Evolutionary conservation across 768 basidiomycete species (phyloP).

Genomic region (Termitomyces sp.): DNA sequence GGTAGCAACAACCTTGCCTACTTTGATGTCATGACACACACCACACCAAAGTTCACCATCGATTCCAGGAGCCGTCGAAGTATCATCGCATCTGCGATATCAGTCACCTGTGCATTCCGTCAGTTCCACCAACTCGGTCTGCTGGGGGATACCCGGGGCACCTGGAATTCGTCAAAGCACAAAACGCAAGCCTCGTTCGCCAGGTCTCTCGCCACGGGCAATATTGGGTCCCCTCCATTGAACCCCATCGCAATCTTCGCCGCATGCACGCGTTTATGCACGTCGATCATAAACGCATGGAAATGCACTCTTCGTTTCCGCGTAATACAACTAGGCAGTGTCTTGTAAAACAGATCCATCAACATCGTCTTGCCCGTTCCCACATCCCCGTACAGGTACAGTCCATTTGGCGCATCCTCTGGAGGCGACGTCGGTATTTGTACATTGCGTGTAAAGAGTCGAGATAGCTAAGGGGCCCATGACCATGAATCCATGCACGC

Average conservation of each 20-base stretch:
- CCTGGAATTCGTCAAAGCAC: slow-evolving; percentile 99
- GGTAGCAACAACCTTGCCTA: slow-evolving; percentile 31
- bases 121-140: neutral
- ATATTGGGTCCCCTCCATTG: slow-evolving; percentile 74
- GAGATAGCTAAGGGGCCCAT: slow-evolving; percentile 33
- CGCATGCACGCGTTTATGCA: slow-evolving; percentile 87
- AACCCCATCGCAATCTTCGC: slow-evolving; percentile 69
- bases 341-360: slow-evolving; percentile 95
- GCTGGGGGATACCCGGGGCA: slow-evolving; percentile 22
- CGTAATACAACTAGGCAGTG: slow-evolving; percentile 61
- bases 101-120: slow-evolving; percentile 62
- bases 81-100: slow-evolving; percentile 99
- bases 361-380: slow-evolving; percentile 99
- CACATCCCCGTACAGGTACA: slow-evolving; percentile 95
- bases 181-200: slow-evolving; percentile 81
- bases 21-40: slow-evolving; percentile 98
- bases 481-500: slow-evolving; percentile 18
- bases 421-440: slow-evolving; percentile 36
- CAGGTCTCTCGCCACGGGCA: slow-evolving; percentile 82
- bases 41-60: slow-evolving; percentile 83
- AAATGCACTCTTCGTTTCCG: slow-evolving; percentile 92
- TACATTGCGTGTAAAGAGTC: slow-evolving; percentile 37
- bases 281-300: slow-evolving; percentile 99
- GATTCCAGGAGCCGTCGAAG: slow-evolving; percentile 83
- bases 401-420: slow-evolving; percentile 66